Conservation (phyloP, 2,329 filamentous ascomycete genomes). For the Annulohypoxylon truncatum region DNA sequence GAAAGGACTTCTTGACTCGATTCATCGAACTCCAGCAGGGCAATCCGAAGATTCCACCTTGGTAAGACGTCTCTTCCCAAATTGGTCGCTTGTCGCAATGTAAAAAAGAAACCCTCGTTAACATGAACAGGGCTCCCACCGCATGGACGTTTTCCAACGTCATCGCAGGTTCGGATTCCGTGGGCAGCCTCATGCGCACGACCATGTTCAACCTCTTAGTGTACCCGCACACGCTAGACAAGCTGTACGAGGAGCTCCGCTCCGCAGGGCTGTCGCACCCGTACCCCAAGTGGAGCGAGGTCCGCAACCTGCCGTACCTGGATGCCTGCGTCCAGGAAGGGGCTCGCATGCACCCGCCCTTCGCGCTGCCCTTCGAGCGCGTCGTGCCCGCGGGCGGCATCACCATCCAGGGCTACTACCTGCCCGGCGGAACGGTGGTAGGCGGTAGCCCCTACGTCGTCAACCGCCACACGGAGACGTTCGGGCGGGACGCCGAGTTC, state of each 20-base stretch:
- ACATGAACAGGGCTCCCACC: constrained; percentile 13
- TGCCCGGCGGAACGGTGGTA: constrained; percentile 44
- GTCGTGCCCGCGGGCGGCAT: constrained; percentile 45
- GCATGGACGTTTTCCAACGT: constrained; percentile 39
- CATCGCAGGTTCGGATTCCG: constrained; percentile 36
- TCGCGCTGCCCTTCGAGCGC: constrained; percentile 45
- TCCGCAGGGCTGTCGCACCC: constrained; percentile 44
- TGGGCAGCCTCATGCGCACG: constrained; percentile 45
- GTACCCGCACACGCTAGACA: constrained; percentile 41
- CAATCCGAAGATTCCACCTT: background rate
- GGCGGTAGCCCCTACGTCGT: constrained; percentile 45
- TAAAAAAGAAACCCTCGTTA: background rate
- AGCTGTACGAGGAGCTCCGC: constrained; percentile 46
- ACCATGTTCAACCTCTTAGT: constrained; percentile 45
- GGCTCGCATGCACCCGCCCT: constrained; percentile 46
- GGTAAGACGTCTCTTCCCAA: background rate
- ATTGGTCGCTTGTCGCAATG: background rate
- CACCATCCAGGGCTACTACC: constrained; percentile 26
- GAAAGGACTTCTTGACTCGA: constrained; percentile 1
- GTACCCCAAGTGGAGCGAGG: constrained; percentile 46
- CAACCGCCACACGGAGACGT: constrained; percentile 40
- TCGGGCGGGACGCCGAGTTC: constrained; percentile 41
- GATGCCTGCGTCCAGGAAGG: constrained; percentile 48
- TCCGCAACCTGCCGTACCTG: constrained; percentile 46
- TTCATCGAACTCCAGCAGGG: constrained; percentile 9